Conservation (phyloP, 1,284 basidiomycete species). For the Termitomyces sp. region DNA sequence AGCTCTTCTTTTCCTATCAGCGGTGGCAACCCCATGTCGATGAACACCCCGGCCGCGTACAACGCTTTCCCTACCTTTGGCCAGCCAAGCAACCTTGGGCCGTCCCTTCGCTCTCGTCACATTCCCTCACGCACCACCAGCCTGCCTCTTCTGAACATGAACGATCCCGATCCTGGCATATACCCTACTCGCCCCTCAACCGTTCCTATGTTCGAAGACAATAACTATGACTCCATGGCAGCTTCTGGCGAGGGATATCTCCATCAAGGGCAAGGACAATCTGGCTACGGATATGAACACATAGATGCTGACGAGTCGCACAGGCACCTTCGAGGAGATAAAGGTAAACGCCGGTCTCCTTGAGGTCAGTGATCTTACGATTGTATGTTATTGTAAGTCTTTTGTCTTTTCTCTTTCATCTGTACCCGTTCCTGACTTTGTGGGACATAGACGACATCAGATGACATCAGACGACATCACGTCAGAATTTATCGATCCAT, state of each 20-base stretch:
- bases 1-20: background rate
- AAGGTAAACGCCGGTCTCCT: slow-evolving; percentile 2
- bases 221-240: background rate
- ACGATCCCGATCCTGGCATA: background rate
- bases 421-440: background rate
- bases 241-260: background rate
- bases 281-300: background rate
- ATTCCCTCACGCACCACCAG: slow-evolving; percentile 2
- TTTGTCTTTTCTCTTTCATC: background rate
- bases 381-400: background rate
- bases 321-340: slow-evolving; percentile 4
- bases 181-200: slow-evolving; percentile 5
- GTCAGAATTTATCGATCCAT: background rate
- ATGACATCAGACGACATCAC: background rate
- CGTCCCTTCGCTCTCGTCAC: background rate
- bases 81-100: slow-evolving; percentile 3
- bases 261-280: background rate
- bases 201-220: background rate
- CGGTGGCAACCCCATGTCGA: background rate
- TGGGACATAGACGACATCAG: background rate
- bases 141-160: background rate
- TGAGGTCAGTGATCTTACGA: background rate
- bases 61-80: slow-evolving; percentile 1
- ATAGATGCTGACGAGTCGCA: background rate
- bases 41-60: background rate